Conservation (phyloP, 805 yeast species). For the Wickerhamiella parazyma region DNA sequence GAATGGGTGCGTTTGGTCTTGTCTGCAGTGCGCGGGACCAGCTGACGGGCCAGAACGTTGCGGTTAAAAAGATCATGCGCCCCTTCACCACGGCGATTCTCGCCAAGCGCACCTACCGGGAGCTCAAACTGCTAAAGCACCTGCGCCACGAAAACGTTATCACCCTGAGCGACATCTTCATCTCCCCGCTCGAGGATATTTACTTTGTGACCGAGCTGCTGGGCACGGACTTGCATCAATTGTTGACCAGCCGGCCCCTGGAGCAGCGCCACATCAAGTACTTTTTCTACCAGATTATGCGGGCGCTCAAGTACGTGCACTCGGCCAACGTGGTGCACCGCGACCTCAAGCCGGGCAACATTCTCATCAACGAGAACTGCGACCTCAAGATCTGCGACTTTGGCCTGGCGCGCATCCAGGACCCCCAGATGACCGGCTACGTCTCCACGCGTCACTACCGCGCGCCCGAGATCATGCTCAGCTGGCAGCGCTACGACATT, state of each 20-base stretch:
- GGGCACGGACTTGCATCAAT: conserved; percentile 90
- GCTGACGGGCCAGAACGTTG: conserved; percentile 82
- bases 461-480: conserved; percentile 96
- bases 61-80: conserved; percentile 94
- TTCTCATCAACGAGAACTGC: conserved; percentile 77
- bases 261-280: conserved; percentile 95
- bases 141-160: conserved; percentile 89
- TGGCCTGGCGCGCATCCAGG: conserved; percentile 93
- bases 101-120: conserved; percentile 94
- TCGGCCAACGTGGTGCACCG: conserved; percentile 87
- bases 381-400: conserved; percentile 86
- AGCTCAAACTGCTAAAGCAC: conserved; percentile 82
- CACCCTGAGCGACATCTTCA: conserved; percentile 81
- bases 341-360: conserved; percentile 70
- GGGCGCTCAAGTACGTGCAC: conserved; percentile 82
- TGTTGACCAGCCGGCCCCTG: conserved; percentile 82
- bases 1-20: conserved; percentile 98
- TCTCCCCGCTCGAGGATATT: conserved; percentile 90
- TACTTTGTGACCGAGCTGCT: conserved; percentile 91
- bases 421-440: conserved; percentile 98
- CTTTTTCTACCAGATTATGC: conserved; percentile 79
- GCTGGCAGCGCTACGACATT: conserved; percentile 95
- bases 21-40: conserved; percentile 94
- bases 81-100: conserved; percentile 90
- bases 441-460: conserved; percentile 92